phyloP scores from a whole-genome alignment of 306 rosid genomes.

The Fragaria vesca region DNA sequence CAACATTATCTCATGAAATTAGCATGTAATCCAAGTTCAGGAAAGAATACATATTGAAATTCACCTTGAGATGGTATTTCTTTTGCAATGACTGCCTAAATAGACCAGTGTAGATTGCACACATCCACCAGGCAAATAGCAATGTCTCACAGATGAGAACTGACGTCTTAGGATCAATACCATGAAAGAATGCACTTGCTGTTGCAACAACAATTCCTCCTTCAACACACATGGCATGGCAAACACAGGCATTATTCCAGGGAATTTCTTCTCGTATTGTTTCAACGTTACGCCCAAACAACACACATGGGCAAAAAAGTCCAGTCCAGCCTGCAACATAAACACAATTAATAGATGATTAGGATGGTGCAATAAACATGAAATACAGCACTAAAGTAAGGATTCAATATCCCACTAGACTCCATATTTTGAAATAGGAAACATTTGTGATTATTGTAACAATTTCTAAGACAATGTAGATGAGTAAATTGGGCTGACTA shows the following conservation, averaged over 20 bases:
- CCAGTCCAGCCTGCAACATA: slow-evolving; percentile 58
- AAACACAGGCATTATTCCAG: slow-evolving; percentile 60
- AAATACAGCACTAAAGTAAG: neutral
- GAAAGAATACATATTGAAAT: neutral
- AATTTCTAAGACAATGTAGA: neutral
- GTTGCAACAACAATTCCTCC: slow-evolving; percentile 62
- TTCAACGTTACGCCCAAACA: slow-evolving; percentile 69
- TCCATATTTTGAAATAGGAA: neutral
- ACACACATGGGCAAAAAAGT: slow-evolving; percentile 68
- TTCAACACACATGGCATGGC: slow-evolving; percentile 68
- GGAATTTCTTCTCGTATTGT: slow-evolving; percentile 51
- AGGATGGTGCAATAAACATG: neutral
- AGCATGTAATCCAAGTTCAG: neutral
- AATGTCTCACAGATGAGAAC: slow-evolving; percentile 60
- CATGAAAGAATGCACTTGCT: slow-evolving; percentile 47
- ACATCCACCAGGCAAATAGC: slow-evolving; percentile 79
- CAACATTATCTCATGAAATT: neutral
- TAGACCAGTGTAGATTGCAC: slow-evolving; percentile 73
- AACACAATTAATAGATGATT: slow-evolving; percentile 3
- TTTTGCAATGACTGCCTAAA: slow-evolving; percentile 67
- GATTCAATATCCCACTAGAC: neutral
- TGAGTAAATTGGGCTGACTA: neutral
- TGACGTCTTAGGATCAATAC: slow-evolving; percentile 62
- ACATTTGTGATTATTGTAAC: neutral
- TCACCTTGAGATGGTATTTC: slow-evolving; percentile 66